A percentile compares a stretch with the other conserved stretches of the same genome.
These are phyloP conservation scores for Rubus idaeus DNA, from an alignment of 306 rosid genomes.

Conservation along the genomic window DNA sequence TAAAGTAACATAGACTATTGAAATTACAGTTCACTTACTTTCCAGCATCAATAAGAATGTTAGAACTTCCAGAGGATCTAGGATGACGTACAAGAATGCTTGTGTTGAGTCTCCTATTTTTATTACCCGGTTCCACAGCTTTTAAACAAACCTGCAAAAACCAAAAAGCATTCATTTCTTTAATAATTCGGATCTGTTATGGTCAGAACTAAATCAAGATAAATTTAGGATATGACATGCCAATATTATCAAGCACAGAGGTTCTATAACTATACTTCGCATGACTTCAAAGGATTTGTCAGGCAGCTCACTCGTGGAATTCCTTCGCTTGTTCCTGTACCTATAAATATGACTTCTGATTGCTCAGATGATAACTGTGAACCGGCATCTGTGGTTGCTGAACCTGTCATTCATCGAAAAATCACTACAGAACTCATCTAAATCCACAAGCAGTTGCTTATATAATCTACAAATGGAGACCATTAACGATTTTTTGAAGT, in stretches of 20 bases:
- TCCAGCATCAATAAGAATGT: slow-evolving; percentile 87
- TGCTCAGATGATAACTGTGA: slow-evolving; percentile 32
- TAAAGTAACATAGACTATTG: not conserved
- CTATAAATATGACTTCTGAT: slow-evolving; percentile 70
- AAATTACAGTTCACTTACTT: slow-evolving; percentile 53
- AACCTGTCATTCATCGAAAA: slow-evolving; percentile 37
- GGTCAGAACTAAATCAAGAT: slow-evolving; percentile 13
- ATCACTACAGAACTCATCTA: slow-evolving; percentile 28
- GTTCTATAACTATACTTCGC: slow-evolving; percentile 47
- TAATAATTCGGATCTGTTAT: not conserved
- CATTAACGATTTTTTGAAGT: not conserved
- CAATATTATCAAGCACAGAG: slow-evolving; percentile 13
- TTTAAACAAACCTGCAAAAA: slow-evolving; percentile 65
- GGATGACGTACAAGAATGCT: slow-evolving; percentile 73
- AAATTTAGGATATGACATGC: slow-evolving; percentile 6
- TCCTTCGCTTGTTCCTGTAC: slow-evolving; percentile 98
- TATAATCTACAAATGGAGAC: not conserved
- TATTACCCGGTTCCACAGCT: slow-evolving; percentile 71
- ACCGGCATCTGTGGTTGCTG: slow-evolving; percentile 34
- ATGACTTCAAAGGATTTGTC: slow-evolving; percentile 69
- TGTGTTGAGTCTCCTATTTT: slow-evolving; percentile 86
- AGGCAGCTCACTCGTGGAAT: slow-evolving; percentile 88
- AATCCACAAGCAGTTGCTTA: slow-evolving; percentile 4
- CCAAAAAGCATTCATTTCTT: slow-evolving; percentile 20
- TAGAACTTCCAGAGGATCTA: slow-evolving; percentile 48